Base-by-base conservation (phyloP, 345 rosid species). In the Odontarrhena argentea region DNA sequence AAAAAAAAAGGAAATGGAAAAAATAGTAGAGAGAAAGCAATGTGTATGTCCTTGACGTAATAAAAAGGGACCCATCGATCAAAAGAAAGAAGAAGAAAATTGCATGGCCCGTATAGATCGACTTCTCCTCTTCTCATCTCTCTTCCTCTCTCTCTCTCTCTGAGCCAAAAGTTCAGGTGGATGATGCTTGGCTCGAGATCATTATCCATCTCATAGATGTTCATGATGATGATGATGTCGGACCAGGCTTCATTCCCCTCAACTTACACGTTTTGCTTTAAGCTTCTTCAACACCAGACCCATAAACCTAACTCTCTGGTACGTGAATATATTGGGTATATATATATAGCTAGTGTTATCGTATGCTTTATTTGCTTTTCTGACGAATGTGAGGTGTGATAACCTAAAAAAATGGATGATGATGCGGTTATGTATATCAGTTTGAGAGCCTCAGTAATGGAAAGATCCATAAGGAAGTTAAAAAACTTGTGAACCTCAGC, bases 161-260 rank as follows among this genome's bases (percentile, higher is more conserved):
- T 64, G 73, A 68, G 69, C 67, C 67, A 52, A 65, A 54, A 76
- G 91, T 84, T 85, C 87, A 73, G 94, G 89, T 80, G 89, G 78
- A 74, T 81, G 94, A 80, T 62, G 94, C 79, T 84, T 89, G 94
- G 89, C 78, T 78, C 96, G 96, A 89, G 71, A 78, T 74, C 60
- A 63, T 79, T 32, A 32, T 83, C 80, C 56, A 59, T 57, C 48
- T 44, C 40, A 70, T 40, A 1, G 73, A 70, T 60, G 53, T 56
- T 57, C 42, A 62, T 61, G 37, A 37, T 55, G 25, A 12, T 55
- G 78, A 73, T 74, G 92, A 78, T 84, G 76, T 87, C 95, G 97
- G 90, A 90, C 97, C 97, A 87, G 97, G 90, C 92, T 84, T 86
- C 95, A 87, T 90, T 87, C 95, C 97, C 91, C 90, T 76, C 85